A percentile compares a stretch with the other conserved stretches of the same genome.
phyloP scores from a whole-genome alignment of 208 protist genomes.

The Leishmania turanica region DNA sequence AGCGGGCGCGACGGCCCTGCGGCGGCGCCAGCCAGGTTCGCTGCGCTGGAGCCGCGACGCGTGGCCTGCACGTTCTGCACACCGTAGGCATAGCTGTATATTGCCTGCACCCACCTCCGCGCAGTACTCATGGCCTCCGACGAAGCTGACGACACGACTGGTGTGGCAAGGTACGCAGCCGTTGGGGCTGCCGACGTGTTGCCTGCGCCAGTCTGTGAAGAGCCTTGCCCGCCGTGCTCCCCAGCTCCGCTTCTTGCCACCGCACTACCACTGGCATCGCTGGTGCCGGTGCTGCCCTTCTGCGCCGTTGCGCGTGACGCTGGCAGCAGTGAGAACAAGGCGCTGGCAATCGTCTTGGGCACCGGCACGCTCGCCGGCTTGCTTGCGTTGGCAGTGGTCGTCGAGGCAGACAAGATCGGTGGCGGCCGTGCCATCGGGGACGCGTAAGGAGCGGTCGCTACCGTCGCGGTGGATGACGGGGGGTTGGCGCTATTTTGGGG shows the following conservation, averaged over 20 bases:
- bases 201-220: neutral
- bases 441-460: neutral
- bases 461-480: neutral
- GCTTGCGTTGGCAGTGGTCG: slow-evolving; percentile 2
- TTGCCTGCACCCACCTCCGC: slow-evolving; percentile 40
- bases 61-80: slow-evolving; percentile 6
- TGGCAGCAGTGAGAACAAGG: slow-evolving; percentile 30
- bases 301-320: slow-evolving; percentile 7
- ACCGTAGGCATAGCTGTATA: slow-evolving; percentile 69
- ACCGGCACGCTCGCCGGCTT: slow-evolving; percentile 12
- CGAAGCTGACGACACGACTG: slow-evolving; percentile 31
- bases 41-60: slow-evolving; percentile 1
- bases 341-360: slow-evolving; percentile 25
- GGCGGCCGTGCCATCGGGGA: slow-evolving; percentile 4
- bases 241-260: neutral
- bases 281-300: neutral
- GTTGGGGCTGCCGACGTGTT: neutral
- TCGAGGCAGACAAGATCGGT: neutral
- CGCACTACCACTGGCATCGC: neutral
- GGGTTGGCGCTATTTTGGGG: neutral
- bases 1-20: neutral
- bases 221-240: neutral
- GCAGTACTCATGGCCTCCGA: slow-evolving; percentile 47
- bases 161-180: slow-evolving; percentile 43
- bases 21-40: neutral